phyloP scores from a whole-genome alignment of 192 early-diverging fungal species.

The Coemansia sp. region DNA sequence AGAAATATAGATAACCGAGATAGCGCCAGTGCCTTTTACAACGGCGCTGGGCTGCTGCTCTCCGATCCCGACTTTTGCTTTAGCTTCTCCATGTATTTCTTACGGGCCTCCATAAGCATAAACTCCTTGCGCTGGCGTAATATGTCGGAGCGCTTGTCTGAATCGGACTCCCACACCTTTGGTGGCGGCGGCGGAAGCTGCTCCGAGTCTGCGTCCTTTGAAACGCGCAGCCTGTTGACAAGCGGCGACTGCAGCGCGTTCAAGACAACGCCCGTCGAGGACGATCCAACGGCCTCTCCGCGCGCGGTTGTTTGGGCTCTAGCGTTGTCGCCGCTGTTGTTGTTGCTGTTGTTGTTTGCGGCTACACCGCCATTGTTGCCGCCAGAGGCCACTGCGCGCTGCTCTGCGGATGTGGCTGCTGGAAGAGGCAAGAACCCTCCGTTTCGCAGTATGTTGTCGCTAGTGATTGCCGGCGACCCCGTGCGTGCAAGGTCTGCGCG shows the following conservation, averaged over 20 bases:
- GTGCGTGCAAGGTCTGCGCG: conserved; percentile 72
- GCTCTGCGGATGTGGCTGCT: conserved; percentile 24
- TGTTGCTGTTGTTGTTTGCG: not conserved
- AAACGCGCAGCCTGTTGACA: conserved; percentile 29
- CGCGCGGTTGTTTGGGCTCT: not conserved
- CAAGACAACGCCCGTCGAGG: conserved; percentile 25
- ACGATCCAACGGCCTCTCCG: not conserved
- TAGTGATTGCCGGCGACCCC: conserved; percentile 77
- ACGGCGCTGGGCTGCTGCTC: not conserved
- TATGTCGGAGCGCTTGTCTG: conserved; percentile 30
- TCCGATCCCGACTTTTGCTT: conserved; percentile 1
- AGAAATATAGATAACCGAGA: too few relatives aligned
- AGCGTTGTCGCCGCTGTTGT: not conserved
- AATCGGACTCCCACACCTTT: conserved; percentile 45
- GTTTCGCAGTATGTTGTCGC: conserved; percentile 74
- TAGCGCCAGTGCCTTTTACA: not conserved
- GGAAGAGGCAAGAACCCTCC: conserved; percentile 47
- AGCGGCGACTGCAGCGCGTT: conserved; percentile 43
- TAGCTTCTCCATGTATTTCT: conserved; percentile 39
- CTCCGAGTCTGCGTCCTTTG: conserved; percentile 19
- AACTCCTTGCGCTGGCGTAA: conserved; percentile 48
- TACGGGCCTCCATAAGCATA: conserved; percentile 49
- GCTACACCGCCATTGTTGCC: conserved; percentile 1
- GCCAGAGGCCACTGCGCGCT: conserved; percentile 13
- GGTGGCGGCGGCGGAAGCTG: conserved; percentile 31